Base-by-base conservation (phyloP, 2,329 filamentous ascomycete species). In the Fusarium austroafricanum region DNA sequence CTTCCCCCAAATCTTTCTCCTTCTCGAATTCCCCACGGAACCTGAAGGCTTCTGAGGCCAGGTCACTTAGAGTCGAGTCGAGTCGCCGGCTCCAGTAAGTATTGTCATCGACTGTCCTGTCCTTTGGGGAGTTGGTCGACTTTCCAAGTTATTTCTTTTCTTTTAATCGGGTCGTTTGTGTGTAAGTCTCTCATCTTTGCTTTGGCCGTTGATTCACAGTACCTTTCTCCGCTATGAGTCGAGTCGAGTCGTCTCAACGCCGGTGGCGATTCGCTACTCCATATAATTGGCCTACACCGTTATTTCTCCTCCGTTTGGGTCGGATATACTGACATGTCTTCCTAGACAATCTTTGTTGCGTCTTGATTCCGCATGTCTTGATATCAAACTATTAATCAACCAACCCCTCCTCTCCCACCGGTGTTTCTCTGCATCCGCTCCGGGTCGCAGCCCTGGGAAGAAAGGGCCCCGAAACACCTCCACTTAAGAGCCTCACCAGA, bases 221-320 rank as follows among this genome's bases (percentile, higher is more conserved):
- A n/a, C 37, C 45, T 33, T 61, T 61, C 50, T 49, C 47, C 50
- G 62, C 44, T 59, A 64, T 57, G 65, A 68, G 60, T 65, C 54
- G 65, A 65, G 47, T 33, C 35, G 23, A 40, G 47, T 29, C 33
- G 47, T 23, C 49, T 67, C 52, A 42, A 43, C 54, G 44, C 68
- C 73, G 73, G 71, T 73, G 73, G 70, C 74, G 76, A 79, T 78
- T 73, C 78, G 75, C 76, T 54, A 51, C 40, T 59, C 60, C 47
- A 60, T 62, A 50, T 61, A 64, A 73, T 71, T 72, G 61, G 68
- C 47, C 57, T 63, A 52, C 56, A 57, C 51, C 47, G 55, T 65
- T 57, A 55, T 64, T 56, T 51, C 29, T 31, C 29, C 44, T 56
- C 42, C 42, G 39, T 61, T 65, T 26, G 43, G 52, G 29, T 28